Evolutionary conservation across 768 basidiomycete genomes (phyloP), one percentile per base, ranked within the genome.

Genomic region (Artomyces pyxidatus): DNA sequence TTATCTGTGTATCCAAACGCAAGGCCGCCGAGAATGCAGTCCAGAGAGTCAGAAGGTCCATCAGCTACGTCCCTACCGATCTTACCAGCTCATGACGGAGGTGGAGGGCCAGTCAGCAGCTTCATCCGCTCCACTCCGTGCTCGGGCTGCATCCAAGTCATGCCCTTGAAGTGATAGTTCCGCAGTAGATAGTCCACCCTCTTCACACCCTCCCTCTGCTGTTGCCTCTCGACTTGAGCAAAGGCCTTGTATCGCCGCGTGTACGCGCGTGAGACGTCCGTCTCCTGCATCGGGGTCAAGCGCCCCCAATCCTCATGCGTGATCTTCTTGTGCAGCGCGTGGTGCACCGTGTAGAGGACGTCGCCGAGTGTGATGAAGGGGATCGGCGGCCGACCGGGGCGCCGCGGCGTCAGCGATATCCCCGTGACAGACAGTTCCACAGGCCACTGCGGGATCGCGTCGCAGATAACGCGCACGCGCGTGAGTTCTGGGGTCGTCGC

Each of bases 271-370:
- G 56, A 30, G 29, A 57, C 37, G 0, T 57, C 50, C 26, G 50
- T 57, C 56, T 57, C 56, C 37, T 51, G 47, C 35, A 42, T n/a
- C 10, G 16, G 17, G 11, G 10, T 38, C 32, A 57, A 41, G 17
- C 46, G 47, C 12, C 50, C 53, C 56, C 56, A 57, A 40, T 57
- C 56, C 11, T 43, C 50, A 14, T 57, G 56, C 35, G 56, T 48
- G 47, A 57, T 57, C 50, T 54, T 50, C 54, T 40, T 50, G 28
- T 57, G 56, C 8, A 57, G 44, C 35, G 50, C 25, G 19, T 37
- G 19, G 41, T 57, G 53, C 7, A 57, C 30, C 14, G 53, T 47
- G n/a, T 7, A 17, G 5, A 57, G 0, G n/a, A 55, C 14, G 27
- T 57, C 56, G 30, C 52, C 56, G 41, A 57, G 48, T 26, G 56